Conservation (phyloP, 225 moss, liverwort and hornwort genomes). For the Physcomitrium patens region DNA sequence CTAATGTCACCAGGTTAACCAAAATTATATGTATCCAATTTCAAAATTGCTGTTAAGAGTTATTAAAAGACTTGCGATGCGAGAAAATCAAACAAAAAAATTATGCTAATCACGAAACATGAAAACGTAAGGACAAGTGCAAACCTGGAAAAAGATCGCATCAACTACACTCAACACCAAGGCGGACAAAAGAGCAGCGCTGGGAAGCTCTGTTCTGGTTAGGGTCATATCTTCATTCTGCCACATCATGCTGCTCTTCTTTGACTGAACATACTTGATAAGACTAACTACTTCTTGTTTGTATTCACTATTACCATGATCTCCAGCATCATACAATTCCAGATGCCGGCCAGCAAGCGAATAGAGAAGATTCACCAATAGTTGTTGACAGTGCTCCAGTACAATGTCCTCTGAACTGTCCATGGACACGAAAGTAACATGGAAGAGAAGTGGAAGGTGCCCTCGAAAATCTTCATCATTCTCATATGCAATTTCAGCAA, state of each 20-base stretch:
- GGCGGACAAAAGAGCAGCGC: slow-evolving; percentile 91
- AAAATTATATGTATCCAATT: background rate
- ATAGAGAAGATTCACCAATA: slow-evolving; percentile 95
- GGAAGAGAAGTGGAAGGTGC: slow-evolving; percentile 95
- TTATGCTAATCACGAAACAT: background rate
- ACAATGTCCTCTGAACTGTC: slow-evolving; percentile 99
- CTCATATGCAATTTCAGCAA: slow-evolving; percentile 98
- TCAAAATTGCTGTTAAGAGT: slow-evolving; percentile 1
- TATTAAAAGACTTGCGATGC: background rate
- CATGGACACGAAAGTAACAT: slow-evolving; percentile 99
- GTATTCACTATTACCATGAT: slow-evolving; percentile 95
- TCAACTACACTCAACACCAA: slow-evolving; percentile 97
- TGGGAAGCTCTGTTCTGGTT: slow-evolving; percentile 89
- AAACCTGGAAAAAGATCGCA: slow-evolving; percentile 94
- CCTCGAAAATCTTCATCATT: slow-evolving; percentile 99
- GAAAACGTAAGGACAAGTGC: slow-evolving; percentile 1
- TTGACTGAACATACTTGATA: slow-evolving; percentile 98
- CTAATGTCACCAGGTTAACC: background rate
- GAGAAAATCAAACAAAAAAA: background rate
- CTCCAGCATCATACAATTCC: slow-evolving; percentile 93
- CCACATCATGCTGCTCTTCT: slow-evolving; percentile 99
- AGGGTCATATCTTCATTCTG: slow-evolving; percentile 98
- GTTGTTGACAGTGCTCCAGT: slow-evolving; percentile 97
- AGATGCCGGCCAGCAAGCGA: slow-evolving; percentile 97
- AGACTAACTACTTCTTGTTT: slow-evolving; percentile 98